A percentile compares a stretch with the other conserved stretches of the same genome.
These are phyloP conservation scores for Citrus reticulata DNA, from an alignment of 345 rosid genomes.

Conservation along the genomic window DNA sequence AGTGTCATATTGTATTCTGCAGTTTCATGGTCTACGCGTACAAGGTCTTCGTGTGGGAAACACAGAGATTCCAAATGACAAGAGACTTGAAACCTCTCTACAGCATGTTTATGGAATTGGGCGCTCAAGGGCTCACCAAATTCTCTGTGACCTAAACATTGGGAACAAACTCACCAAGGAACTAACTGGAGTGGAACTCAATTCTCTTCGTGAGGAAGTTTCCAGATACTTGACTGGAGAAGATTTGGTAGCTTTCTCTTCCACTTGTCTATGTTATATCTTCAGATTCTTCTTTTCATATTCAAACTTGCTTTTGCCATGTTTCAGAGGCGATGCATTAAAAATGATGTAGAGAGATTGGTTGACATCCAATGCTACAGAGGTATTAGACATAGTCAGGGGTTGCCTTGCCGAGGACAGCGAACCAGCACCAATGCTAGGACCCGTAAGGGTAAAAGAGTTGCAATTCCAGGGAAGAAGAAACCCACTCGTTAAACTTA, in stretches of 20 bases:
- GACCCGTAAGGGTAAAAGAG: conserved; percentile 69
- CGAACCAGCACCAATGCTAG: conserved; percentile 78
- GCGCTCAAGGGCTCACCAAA: conserved; percentile 55
- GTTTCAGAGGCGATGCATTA: conserved; percentile 66
- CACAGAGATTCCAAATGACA: conserved; percentile 57
- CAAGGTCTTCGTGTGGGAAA: conserved; percentile 65
- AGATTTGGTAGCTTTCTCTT: conserved; percentile 39
- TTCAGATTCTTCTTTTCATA: neutral
- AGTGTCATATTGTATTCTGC: neutral
- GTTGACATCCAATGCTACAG: conserved; percentile 78
- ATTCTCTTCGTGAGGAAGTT: conserved; percentile 64
- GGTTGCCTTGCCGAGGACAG: conserved; percentile 86
- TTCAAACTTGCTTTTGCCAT: conserved; percentile 2
- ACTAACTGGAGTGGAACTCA: conserved; percentile 63
- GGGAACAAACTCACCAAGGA: conserved; percentile 68
- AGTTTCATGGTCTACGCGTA: conserved; percentile 46
- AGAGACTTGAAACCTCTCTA: conserved; percentile 55
- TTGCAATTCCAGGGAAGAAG: conserved; percentile 68
- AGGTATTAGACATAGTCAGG: conserved; percentile 65
- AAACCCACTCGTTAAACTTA: conserved; percentile 37
- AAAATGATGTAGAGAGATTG: conserved; percentile 64
- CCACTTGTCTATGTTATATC: neutral
- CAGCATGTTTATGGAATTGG: conserved; percentile 77
- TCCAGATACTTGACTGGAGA: conserved; percentile 56
- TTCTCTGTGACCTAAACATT: conserved; percentile 52